These are phyloP conservation scores for Vitis amurensis DNA, from an alignment of 164 flowering plant genomes.

Conservation along the genomic window DNA sequence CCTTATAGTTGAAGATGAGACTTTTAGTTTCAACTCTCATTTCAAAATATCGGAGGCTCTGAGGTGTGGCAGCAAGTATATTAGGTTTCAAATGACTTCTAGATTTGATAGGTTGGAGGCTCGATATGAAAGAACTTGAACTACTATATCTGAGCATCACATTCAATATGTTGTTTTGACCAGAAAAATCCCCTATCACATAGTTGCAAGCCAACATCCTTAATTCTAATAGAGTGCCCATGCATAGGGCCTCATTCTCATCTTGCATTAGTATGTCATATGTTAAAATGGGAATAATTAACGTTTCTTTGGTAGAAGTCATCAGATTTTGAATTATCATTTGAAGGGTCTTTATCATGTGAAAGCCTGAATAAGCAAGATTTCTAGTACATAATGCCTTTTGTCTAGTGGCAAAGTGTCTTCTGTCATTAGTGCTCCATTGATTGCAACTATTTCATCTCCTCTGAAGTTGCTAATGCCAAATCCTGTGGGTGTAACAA, in stretches of 20 bases:
- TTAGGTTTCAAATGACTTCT: too few relatives aligned
- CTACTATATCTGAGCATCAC: too few relatives aligned
- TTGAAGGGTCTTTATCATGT: conserved; percentile 82
- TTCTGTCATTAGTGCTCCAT: conserved; percentile 79
- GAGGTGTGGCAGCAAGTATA: too few relatives aligned
- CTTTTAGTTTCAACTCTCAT: too few relatives aligned
- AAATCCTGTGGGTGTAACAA: conserved; percentile 76
- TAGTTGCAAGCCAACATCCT: conserved; percentile 70
- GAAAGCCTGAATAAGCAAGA: conserved; percentile 81
- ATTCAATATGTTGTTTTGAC: too few relatives aligned
- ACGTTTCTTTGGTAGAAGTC: conserved; percentile 84
- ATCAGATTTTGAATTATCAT: conserved; percentile 70
- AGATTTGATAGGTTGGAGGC: too few relatives aligned
- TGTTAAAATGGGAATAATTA: conserved; percentile 69
- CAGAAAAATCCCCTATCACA: conserved; percentile 49
- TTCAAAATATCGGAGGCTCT: too few relatives aligned
- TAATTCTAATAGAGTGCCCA: conserved; percentile 77
- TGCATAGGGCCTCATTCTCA: conserved; percentile 82
- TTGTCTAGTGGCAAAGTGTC: conserved; percentile 95
- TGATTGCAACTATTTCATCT: conserved; percentile 87
- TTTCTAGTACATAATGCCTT: conserved; percentile 76
- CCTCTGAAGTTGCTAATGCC: conserved; percentile 82
- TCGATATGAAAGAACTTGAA: too few relatives aligned
- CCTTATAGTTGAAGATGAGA: too few relatives aligned
- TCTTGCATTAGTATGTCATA: conserved; percentile 80